Evolutionary conservation across 176 grass and related monocot genomes (phyloP), one percentile per base, ranked within the genome.

Genomic region (Oryza meridionalis): DNA sequence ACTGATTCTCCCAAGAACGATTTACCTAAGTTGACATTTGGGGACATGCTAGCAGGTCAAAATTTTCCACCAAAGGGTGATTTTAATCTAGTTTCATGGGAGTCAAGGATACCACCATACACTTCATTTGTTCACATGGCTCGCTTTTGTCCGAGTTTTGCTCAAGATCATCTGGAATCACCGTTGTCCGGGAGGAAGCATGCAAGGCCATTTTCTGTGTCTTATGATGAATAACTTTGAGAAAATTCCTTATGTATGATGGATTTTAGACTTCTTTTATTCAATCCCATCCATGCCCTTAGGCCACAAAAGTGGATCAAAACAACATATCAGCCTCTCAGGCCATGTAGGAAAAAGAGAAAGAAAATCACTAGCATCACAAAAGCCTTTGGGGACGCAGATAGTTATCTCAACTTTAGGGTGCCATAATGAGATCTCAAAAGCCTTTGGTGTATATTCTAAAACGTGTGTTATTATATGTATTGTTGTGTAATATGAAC

Each of bases 181-280:
- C 11, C 75, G 10, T 77, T 63, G 75, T 63, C 21, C 9, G 58
- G 75, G 21, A 77, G 37, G 55, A 64, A 77, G 29, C 35, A 53
- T 61, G 5, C 13, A 1, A 33, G 55, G 29, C 15, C 25, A 73
- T 82, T 88, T 37, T 88, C 87, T 83, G 90, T 92, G 70, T 65
- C 85, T 92, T 62, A 55, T 19, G 51, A 55, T 21, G 93, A 88
- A 44, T 49, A 15, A 49, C 46, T 14, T 49, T 49, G 46, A 49
- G 2, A 15, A 13, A 15, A 15, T 3, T 95, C 90, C 84, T 86
- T 88, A 67, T 90, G 85, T 69, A 77, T 78, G 61, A 84, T 70
- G 65, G 84, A 76, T 22, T 92, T 71, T 4, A 80, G 78, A 44
- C 83, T 61, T 69, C 33, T 69, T 90, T 90, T 76, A 95, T 95